A percentile compares a stretch with the other conserved stretches of the same genome.
Conservation (phyloP, 805 yeast genomes). For the Candida gorgasii region DNA sequence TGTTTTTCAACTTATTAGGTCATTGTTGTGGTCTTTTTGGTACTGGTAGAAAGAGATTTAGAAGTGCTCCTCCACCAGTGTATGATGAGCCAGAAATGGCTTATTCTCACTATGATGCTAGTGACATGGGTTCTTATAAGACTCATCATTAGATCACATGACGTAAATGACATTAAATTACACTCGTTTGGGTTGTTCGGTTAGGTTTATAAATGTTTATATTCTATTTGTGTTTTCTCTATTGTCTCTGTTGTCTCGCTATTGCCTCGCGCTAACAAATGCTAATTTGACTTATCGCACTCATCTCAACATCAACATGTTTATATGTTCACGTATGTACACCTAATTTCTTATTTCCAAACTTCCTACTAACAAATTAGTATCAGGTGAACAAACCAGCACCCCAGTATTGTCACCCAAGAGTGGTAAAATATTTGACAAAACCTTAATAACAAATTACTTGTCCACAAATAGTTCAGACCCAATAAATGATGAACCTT, state of each 20-base stretch:
- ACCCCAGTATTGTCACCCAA: slow-evolving; percentile 75
- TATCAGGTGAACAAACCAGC: slow-evolving; percentile 71
- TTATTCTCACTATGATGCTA: slow-evolving; percentile 18
- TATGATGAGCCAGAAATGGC: slow-evolving; percentile 23
- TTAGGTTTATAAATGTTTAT: slow-evolving; percentile 7
- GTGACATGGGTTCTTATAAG: slow-evolving; percentile 11
- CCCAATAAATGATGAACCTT: slow-evolving; percentile 69
- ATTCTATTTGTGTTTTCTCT: no score
- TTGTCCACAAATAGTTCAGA: slow-evolving; percentile 67
- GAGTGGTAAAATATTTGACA: slow-evolving; percentile 73
- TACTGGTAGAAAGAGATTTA: slow-evolving; percentile 30
- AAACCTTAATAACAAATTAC: slow-evolving; percentile 57
- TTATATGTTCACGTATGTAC: slow-evolving; percentile 24
- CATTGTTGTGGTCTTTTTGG: slow-evolving; percentile 43
- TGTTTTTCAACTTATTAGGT: slow-evolving; percentile 36
- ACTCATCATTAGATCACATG: slow-evolving; percentile 1
- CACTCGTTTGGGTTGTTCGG: neutral
- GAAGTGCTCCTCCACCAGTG: slow-evolving; percentile 17
- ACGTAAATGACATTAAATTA: neutral
- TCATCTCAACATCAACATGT: slow-evolving; percentile 7
- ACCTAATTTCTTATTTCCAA: neutral
- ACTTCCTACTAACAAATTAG: slow-evolving; percentile 20
- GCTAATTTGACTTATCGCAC: no score
- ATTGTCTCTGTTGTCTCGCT: neutral
- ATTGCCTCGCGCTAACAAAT: no score